These are phyloP conservation scores for Wallacemonas sp. DNA, from an alignment of 208 protist genomes.

Conservation along the genomic window DNA sequence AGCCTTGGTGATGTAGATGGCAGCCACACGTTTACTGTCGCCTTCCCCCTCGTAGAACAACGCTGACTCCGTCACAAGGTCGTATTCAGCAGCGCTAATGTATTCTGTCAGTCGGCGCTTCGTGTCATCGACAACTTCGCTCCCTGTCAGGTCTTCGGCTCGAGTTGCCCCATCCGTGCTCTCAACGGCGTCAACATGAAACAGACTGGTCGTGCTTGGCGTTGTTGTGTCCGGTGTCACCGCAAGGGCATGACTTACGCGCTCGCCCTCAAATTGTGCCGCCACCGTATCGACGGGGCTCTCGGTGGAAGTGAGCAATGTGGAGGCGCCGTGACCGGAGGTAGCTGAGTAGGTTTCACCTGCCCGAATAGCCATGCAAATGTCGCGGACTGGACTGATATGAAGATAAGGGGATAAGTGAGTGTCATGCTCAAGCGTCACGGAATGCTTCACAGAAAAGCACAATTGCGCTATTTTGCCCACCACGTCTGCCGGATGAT, in stretches of 20 bases:
- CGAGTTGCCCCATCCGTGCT: not conserved
- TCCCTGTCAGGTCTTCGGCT: conserved; percentile 49
- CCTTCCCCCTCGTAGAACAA: conserved; percentile 55
- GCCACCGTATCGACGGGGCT: no score
- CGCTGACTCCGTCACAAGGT: conserved; percentile 52
- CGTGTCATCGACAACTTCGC: conserved; percentile 64
- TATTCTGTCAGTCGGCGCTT: conserved; percentile 36
- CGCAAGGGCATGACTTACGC: no score
- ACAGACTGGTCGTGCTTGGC: not conserved
- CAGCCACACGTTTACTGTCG: conserved; percentile 41
- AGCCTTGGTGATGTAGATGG: conserved; percentile 64
- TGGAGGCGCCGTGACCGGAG: not conserved
- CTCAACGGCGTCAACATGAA: not conserved
- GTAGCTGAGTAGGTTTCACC: not conserved
- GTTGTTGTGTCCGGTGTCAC: not conserved
- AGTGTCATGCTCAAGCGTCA: conserved; percentile 14
- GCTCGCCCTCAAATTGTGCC: no score
- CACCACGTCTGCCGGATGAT: conserved; percentile 73
- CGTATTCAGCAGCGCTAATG: conserved; percentile 51
- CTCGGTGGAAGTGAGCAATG: no score
- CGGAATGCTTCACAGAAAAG: conserved; percentile 16
- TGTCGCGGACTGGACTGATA: conserved; percentile 52
- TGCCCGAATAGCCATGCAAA: conserved; percentile 23
- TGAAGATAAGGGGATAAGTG: conserved; percentile 57
- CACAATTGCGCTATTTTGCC: conserved; percentile 66